phyloP scores from a whole-genome alignment of 495 filamentous ascomycete genomes.

The Penicillium chermesinum region DNA sequence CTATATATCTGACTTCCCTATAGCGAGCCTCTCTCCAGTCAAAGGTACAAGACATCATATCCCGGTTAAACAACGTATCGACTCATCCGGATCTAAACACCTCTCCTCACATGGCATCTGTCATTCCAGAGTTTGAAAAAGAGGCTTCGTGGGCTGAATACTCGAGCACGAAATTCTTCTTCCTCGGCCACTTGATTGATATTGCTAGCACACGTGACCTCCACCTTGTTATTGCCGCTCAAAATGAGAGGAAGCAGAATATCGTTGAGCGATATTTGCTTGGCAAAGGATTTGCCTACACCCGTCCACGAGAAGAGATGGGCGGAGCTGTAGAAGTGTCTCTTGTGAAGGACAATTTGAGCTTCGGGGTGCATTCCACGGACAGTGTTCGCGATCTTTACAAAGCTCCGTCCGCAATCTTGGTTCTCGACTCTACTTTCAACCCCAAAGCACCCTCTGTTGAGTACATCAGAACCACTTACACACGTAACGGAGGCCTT shows the following conservation, averaged over 20 bases:
- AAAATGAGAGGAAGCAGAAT: slow-evolving; percentile 38
- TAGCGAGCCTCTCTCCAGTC: slow-evolving; percentile 23
- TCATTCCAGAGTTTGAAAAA: slow-evolving; percentile 30
- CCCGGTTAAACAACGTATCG: slow-evolving; percentile 42
- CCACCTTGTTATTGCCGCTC: slow-evolving; percentile 46
- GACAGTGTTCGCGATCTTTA: slow-evolving; percentile 34
- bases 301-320: slow-evolving; percentile 37
- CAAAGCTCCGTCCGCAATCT: slow-evolving; percentile 43
- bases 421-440: slow-evolving; percentile 50
- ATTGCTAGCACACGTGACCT: slow-evolving; percentile 31
- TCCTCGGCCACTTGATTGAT: slow-evolving; percentile 50
- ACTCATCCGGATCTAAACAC: slow-evolving; percentile 53
- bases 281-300: slow-evolving; percentile 43
- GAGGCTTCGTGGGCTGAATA: slow-evolving; percentile 52
- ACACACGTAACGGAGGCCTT: slow-evolving; percentile 34
- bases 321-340: slow-evolving; percentile 33
- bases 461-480: slow-evolving; percentile 39
- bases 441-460: slow-evolving; percentile 36
- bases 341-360: slow-evolving; percentile 32
- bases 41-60: slow-evolving; percentile 35
- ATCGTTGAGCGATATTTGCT: slow-evolving; percentile 49
- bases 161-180: slow-evolving; percentile 53
- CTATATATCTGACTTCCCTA: not conserved
- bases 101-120: slow-evolving; percentile 32
- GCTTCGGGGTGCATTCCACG: slow-evolving; percentile 46